A percentile compares a stretch with the other conserved stretches of the same genome.
phyloP scores from a whole-genome alignment of 805 yeast genomes.

The Candida oleophila region DNA sequence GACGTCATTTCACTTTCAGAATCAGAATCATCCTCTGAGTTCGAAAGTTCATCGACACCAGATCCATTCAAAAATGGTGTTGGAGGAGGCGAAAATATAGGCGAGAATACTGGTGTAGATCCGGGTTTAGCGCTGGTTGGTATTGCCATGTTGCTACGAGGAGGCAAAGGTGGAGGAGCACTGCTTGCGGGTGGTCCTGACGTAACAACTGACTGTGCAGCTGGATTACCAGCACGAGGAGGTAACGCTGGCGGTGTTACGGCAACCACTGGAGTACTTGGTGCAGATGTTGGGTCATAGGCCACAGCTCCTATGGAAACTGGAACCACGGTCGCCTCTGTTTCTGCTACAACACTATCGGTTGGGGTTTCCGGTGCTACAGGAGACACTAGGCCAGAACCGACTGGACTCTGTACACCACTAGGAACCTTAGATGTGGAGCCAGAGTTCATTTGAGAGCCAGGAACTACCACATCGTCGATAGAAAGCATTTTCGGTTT shows the following conservation, averaged over 20 bases:
- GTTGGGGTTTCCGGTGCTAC: not conserved
- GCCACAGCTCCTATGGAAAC: not conserved
- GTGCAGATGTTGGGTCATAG: not conserved
- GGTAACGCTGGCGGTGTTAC: conserved; percentile 30
- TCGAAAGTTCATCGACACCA: conserved; percentile 8
- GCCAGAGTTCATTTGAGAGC: not conserved
- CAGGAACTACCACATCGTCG: conserved; percentile 13
- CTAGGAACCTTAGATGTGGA: not conserved
- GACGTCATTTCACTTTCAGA: conserved; percentile 10
- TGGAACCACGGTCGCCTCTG: not conserved
- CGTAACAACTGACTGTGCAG: conserved; percentile 8
- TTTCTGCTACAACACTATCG: not conserved
- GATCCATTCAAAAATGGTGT: conserved; percentile 5
- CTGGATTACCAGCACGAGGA: conserved; percentile 21
- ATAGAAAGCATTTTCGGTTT: conserved; percentile 21
- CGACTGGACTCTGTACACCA: not conserved
- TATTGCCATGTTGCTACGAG: not conserved
- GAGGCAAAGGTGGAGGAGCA: conserved; percentile 10
- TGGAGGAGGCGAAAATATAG: not conserved
- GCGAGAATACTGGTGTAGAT: not conserved
- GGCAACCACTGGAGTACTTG: not conserved
- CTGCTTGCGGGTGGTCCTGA: conserved; percentile 7
- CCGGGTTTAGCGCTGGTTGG: not conserved
- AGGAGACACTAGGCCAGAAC: not conserved
- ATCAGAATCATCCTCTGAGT: conserved; percentile 10